Percentiles rank a stretch among this genome's conserved stretches.
These are phyloP conservation scores for Endogone sp. DNA, from an alignment of 192 early-diverging fungal genomes.

Conservation along the genomic window DNA sequence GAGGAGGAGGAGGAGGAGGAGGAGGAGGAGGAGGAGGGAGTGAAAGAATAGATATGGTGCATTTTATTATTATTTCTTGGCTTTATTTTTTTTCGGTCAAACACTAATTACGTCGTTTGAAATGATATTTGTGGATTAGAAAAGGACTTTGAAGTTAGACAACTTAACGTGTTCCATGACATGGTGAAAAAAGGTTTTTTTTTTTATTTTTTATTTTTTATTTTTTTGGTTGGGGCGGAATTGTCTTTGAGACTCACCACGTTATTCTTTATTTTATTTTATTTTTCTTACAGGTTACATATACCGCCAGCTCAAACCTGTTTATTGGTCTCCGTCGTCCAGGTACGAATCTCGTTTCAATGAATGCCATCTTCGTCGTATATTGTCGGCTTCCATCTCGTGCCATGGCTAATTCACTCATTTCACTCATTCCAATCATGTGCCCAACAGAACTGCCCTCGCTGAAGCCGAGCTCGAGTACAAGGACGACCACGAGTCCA, in stretches of 20 bases:
- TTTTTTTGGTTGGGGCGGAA: no score
- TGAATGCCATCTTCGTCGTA: no score
- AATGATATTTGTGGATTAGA: conserved; percentile 30
- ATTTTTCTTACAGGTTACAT: conserved; percentile 46
- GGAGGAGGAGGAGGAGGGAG: no score
- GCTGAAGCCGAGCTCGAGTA: conserved; percentile 82
- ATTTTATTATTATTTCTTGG: no score
- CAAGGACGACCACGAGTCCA: conserved; percentile 66
- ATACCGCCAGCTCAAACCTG: conserved; percentile 74
- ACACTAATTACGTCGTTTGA: not conserved
- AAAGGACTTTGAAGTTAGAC: conserved; percentile 68
- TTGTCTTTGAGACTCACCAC: no score
- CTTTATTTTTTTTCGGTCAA: no score
- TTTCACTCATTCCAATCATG: no score
- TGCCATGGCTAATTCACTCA: not conserved
- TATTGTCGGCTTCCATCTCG: no score
- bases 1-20: no score
- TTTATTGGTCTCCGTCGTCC: conserved; percentile 84
- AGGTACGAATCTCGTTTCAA: conserved; percentile 17
- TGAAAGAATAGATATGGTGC: no score
- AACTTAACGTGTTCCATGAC: conserved; percentile 63
- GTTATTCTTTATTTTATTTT: not conserved
- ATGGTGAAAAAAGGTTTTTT: conserved; percentile 65
- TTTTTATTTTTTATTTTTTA: no score
- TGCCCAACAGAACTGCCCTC: conserved; percentile 71